phyloP scores from a whole-genome alignment of 257 asterid species.

The Phtheirospermum japonicum region DNA sequence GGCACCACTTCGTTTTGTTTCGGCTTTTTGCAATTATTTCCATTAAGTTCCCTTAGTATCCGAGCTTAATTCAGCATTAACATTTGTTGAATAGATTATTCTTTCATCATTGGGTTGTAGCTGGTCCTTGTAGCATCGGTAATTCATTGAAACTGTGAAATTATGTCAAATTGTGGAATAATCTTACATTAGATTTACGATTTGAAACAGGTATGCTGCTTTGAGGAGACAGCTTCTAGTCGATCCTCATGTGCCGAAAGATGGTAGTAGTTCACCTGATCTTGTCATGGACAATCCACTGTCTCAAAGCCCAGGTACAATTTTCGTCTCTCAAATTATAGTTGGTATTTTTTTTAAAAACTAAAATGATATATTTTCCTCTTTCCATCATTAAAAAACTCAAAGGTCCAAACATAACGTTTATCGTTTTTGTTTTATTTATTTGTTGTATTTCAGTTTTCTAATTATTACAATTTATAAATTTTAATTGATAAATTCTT shows the following conservation, averaged over 20 bases:
- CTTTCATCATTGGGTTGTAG: neutral
- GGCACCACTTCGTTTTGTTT: neutral
- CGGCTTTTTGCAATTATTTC: no score
- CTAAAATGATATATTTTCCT: no score
- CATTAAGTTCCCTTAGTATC: neutral
- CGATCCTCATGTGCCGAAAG: slow-evolving; percentile 77
- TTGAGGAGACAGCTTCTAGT: slow-evolving; percentile 84
- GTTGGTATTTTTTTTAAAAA: no score
- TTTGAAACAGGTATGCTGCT: slow-evolving; percentile 67
- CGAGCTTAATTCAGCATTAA: neutral
- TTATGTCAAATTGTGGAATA: neutral
- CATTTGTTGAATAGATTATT: neutral
- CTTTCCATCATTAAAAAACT: no score
- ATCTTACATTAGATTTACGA: neutral
- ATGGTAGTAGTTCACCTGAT: slow-evolving; percentile 72
- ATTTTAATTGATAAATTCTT: neutral
- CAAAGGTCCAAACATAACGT: no score
- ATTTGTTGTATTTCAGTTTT: neutral
- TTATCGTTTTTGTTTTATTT: neutral
- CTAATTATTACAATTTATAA: neutral
- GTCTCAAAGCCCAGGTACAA: slow-evolving; percentile 84
- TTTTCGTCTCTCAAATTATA: neutral
- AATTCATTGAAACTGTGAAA: no score
- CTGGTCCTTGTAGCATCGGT: neutral
- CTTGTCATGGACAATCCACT: slow-evolving; percentile 86